Conservation (phyloP, 2,329 filamentous ascomycete genomes). For the Epichloe bromicola region DNA sequence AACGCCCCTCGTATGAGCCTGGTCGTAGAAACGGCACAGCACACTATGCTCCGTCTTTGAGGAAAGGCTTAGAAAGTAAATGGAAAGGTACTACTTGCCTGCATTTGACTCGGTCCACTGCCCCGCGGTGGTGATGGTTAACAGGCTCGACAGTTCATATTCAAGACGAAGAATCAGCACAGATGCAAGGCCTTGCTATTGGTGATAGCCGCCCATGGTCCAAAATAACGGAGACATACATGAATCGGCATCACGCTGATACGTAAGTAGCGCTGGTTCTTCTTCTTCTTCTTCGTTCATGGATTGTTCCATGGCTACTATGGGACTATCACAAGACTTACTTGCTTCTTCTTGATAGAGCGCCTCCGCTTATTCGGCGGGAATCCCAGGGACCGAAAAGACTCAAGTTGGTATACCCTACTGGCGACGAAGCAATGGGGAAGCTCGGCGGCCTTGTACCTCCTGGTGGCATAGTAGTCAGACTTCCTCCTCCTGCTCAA, state of each 20-base stretch:
- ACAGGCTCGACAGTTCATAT: conserved; percentile 8
- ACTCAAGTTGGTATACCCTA: neutral
- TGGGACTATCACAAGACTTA: no score
- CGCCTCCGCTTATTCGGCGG: conserved; percentile 5
- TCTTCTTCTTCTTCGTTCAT: neutral
- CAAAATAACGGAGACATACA: conserved; percentile 4
- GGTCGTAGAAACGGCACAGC: conserved; percentile 1
- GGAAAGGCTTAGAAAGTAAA: conserved; percentile 6
- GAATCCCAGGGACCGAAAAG: conserved; percentile 1
- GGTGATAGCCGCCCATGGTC: conserved; percentile 13
- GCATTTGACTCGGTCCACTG: neutral
- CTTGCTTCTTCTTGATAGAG: conserved; percentile 1
- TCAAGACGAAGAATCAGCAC: conserved; percentile 11
- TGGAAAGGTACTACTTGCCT: conserved; percentile 11
- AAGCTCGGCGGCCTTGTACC: conserved; percentile 2
- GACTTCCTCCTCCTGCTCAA: neutral
- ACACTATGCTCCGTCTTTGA: conserved; percentile 7
- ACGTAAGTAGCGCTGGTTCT: conserved; percentile 4
- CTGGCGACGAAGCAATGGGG: neutral
- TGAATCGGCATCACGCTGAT: conserved; percentile 3
- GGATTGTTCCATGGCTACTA: no score
- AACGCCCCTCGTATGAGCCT: conserved; percentile 9
- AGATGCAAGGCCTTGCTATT: conserved; percentile 11
- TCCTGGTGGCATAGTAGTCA: neutral
- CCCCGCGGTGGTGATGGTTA: neutral